These are phyloP conservation scores for Elaeis oleifera DNA, from an alignment of 202 grass and related monocot species.

Conservation along the genomic window DNA sequence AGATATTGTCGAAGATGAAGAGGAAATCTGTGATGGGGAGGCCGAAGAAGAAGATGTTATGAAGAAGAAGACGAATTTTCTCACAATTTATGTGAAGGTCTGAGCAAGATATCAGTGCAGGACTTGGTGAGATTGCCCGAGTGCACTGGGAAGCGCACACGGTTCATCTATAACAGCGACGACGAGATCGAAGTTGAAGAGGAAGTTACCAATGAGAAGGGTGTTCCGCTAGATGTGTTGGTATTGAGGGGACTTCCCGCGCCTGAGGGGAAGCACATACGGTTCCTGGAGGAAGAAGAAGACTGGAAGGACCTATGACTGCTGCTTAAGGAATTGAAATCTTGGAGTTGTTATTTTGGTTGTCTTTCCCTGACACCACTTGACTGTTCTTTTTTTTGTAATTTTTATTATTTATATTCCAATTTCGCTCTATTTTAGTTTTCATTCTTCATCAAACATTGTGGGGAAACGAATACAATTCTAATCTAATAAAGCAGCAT, in stretches of 20 bases:
- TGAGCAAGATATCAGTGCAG: slow-evolving; percentile 51
- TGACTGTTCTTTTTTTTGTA: neutral
- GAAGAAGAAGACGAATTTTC: slow-evolving; percentile 33
- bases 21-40: neutral
- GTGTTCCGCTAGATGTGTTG: slow-evolving; percentile 22
- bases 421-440: too few relatives aligned
- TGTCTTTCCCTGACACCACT: slow-evolving; percentile 44
- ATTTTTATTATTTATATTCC: too few relatives aligned
- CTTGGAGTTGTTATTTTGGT: neutral
- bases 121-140: slow-evolving; percentile 33
- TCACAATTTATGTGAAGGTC: slow-evolving; percentile 46
- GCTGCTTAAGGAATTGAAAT: neutral
- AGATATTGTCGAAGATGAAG: slow-evolving; percentile 7
- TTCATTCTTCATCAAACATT: too few relatives aligned
- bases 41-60: neutral
- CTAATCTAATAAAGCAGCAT: too few relatives aligned
- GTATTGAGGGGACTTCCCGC: slow-evolving; percentile 54
- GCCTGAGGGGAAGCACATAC: slow-evolving; percentile 68
- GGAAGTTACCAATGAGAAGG: slow-evolving; percentile 28
- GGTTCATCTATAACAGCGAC: slow-evolving; percentile 80
- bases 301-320: slow-evolving; percentile 11
- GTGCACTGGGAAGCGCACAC: slow-evolving; percentile 58
- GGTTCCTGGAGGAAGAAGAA: slow-evolving; percentile 54
- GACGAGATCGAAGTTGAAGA: slow-evolving; percentile 46
- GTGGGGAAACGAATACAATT: too few relatives aligned